Base-by-base conservation (phyloP, 2,329 filamentous ascomycete genomes). In the Aspergillus sp. region DNA sequence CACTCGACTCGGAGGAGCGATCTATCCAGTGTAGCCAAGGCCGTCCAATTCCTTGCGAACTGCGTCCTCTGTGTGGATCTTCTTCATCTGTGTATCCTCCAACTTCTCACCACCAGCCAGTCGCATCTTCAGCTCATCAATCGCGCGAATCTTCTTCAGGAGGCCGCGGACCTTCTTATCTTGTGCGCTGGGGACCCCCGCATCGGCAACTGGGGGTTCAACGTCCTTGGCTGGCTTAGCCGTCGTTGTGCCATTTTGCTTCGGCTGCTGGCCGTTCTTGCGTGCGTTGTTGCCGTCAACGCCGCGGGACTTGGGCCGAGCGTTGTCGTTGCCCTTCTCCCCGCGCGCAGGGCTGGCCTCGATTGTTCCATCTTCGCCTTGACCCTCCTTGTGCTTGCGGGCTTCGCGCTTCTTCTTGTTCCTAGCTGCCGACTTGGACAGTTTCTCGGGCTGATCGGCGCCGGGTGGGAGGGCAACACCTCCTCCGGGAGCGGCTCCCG, bases 361-460 rank as follows among this genome's bases (percentile, higher is more conserved):
- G 77, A 83, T 69, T 83, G 56, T 54, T n/a, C 68, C 71, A 49
- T 81, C 80, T 68, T 88, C 89, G 54, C 86, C 87, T 19, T 92
- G 91, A 6, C 83, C 85, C 51, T 95, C 93, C 75, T 93, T 95
- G 55, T 93, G 94, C 57, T 97, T 98, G 84, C 96, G 97, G 68
- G 91, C 91, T 69, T 91, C 89, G 50, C 95, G 87, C 86, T 98
- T 98, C 87, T 98, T 98, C 87, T 98, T 98, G 81, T 97, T 97
- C 85, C 97, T 97, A 70, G 92, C 82, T 13, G 91, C 93, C 57
- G 90, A 87, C 81, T 95, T 96, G 65, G 91, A 93, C 64, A 95
- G 77, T 69, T 85, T 89, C 69, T 91, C 91, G 63, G 49, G 75
- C 48, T 89, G 81, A 41, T 85, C 82, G 63, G 84, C 86, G 15